Percentiles rank a stretch among this genome's conserved stretches.
Conservation (phyloP, 768 basidiomycete genomes). For the Amanita rimosa region DNA sequence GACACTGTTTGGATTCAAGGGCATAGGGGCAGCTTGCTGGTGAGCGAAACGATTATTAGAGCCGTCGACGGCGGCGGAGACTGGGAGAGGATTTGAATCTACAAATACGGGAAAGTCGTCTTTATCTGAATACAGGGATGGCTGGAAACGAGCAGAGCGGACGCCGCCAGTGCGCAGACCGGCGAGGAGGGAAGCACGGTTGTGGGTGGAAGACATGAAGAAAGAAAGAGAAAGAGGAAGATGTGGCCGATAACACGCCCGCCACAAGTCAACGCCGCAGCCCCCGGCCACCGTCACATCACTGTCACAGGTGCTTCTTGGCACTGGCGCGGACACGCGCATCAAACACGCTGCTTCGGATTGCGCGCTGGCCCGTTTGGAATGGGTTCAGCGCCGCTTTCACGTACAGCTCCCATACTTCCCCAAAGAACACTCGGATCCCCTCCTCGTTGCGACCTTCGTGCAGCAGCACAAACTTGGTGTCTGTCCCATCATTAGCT, state of each 20-base stretch:
- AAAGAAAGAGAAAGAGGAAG: constrained; percentile 21
- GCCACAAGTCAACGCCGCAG: constrained; percentile 5
- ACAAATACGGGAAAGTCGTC: constrained; percentile 46
- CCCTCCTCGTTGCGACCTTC: constrained; percentile 97
- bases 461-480: constrained; percentile 91
- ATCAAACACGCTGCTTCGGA: constrained; percentile 78
- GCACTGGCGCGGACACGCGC: constrained; percentile 76
- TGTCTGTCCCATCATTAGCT: constrained; percentile 42
- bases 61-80: constrained; percentile 66
- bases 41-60: constrained; percentile 55
- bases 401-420: constrained; percentile 95
- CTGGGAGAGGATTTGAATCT: constrained; percentile 34
- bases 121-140: constrained; percentile 35
- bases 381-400: constrained; percentile 98
- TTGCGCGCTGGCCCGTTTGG: constrained; percentile 78
- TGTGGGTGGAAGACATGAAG: constrained; percentile 39
- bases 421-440: constrained; percentile 84
- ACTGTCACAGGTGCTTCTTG: constrained; percentile 57
- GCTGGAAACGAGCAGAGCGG: constrained; percentile 46
- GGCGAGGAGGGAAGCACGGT: constrained; percentile 77
- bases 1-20: constrained; percentile 42
- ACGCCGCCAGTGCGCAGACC: constrained; percentile 88
- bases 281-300: constrained; percentile 17
- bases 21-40: constrained; percentile 36
- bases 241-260: constrained; percentile 6